Evolutionary conservation across 495 filamentous ascomycete species (phyloP), one percentile per base, ranked within the genome.

Genomic region (Endocarpon pusillum): DNA sequence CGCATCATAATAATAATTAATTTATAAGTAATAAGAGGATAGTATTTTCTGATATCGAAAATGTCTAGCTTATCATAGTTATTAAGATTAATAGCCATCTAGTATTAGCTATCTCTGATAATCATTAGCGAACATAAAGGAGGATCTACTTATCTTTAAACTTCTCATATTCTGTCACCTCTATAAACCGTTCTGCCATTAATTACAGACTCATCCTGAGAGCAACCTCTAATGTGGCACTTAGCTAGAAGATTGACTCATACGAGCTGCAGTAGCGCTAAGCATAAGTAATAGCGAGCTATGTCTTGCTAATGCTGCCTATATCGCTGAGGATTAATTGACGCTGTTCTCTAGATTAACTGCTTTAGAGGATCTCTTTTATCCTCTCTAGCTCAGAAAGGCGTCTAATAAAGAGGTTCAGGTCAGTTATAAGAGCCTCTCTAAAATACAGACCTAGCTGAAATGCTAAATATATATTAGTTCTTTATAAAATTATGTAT

Each of bases 271-370:
- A 41, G 9, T 52, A 45, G 6, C 47, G 34, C 22, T 42, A 40
- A 11, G 53, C 50, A 39, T 56, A 59, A 22, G 49, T 49, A 30
- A 59, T 46, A 8, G 53, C 58, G 33, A 63, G 39, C 33, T 63
- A 50, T 21, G 58, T 58, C 30, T 59, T 62, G 19, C 59, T 56
- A 3, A 61, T 55, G 0, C 59, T 54, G 3, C 60, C 55, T 39
- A 64, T 46, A 21, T 57, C 53, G 37, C 55, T 41, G 25, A 56
- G 39, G 10, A 43, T 34, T 20, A 31, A 58, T 36, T 6, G 44
- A 42, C 34, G 50, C 42, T 32, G 46, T 54, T 10, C 44, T 46
- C 27, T 37, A 37, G 12, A 19, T 20, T 0, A 40, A 29, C 19
- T 39, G 18, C 10, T 19, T 32, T 3, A 48, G 48, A 52, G 33